These are phyloP conservation scores for Tolypocladium tundrense DNA, from an alignment of 2,329 filamentous ascomycete species.

Conservation along the genomic window DNA sequence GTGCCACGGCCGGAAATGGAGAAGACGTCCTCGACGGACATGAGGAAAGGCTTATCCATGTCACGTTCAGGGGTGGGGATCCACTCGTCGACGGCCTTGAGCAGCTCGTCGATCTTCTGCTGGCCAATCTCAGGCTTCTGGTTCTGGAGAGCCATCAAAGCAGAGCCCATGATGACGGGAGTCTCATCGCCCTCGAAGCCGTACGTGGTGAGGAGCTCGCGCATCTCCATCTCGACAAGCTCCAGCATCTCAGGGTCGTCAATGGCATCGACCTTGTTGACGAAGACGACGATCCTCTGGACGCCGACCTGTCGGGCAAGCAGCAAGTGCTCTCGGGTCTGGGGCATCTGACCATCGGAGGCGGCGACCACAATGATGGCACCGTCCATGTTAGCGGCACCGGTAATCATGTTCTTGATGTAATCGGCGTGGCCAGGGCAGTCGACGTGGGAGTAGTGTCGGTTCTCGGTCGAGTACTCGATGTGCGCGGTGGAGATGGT, in stretches of 20 bases:
- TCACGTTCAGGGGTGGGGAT: slow-evolving; percentile 93
- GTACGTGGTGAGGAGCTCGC: slow-evolving; percentile 84
- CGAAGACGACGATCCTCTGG: slow-evolving; percentile 95
- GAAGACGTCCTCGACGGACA: slow-evolving; percentile 93
- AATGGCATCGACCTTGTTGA: slow-evolving; percentile 98
- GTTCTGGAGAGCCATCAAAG: slow-evolving; percentile 84
- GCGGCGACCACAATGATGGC: slow-evolving; percentile 98
- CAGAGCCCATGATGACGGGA: slow-evolving; percentile 93
- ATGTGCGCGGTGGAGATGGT: slow-evolving; percentile 98
- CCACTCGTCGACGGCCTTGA: slow-evolving; percentile 85
- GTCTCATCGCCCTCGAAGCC: slow-evolving; percentile 98
- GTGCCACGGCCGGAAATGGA: slow-evolving; percentile 90
- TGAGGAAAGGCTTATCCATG: slow-evolving; percentile 96
- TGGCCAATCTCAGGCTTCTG: slow-evolving; percentile 79
- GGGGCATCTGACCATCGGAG: slow-evolving; percentile 98
- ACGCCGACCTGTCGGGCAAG: slow-evolving; percentile 97
- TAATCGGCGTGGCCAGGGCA: slow-evolving; percentile 99
- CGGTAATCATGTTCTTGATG: slow-evolving; percentile 99
- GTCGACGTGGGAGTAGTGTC: slow-evolving; percentile 99
- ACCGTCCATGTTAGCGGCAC: slow-evolving; percentile 98
- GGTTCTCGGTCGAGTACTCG: slow-evolving; percentile 87
- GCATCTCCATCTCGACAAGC: slow-evolving; percentile 99
- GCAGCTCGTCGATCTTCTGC: slow-evolving; percentile 82
- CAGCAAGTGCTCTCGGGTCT: slow-evolving; percentile 96
- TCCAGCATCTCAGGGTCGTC: slow-evolving; percentile 99